Percentiles rank a stretch among this genome's conserved stretches.
phyloP scores from a whole-genome alignment of 495 filamentous ascomycete species.

The Podospora anserina region DNA sequence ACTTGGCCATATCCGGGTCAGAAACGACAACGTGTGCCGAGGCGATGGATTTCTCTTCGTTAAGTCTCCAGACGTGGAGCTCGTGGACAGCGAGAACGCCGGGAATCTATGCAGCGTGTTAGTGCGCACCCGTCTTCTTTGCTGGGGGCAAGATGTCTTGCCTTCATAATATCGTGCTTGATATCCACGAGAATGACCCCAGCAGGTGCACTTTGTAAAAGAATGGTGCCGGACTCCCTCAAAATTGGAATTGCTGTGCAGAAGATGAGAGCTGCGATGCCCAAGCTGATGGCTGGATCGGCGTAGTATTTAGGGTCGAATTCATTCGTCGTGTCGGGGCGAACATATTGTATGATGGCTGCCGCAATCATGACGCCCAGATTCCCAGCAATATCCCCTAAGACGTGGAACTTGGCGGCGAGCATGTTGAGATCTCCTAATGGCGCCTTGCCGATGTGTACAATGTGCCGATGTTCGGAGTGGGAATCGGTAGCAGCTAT shows the following conservation, averaged over 20 bases:
- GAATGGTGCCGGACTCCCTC: conserved; percentile 81
- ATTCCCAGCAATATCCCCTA: conserved; percentile 90
- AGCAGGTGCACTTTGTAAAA: conserved; percentile 80
- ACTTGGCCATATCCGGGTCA: conserved; percentile 53
- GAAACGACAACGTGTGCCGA: conserved; percentile 81
- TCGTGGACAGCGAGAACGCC: conserved; percentile 84
- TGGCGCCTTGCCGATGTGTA: conserved; percentile 22
- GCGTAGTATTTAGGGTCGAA: conserved; percentile 54
- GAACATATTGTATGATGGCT: conserved; percentile 70
- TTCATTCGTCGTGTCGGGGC: conserved; percentile 32
- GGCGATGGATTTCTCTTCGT: conserved; percentile 83
- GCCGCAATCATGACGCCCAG: conserved; percentile 87
- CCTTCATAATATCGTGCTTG: conserved; percentile 75
- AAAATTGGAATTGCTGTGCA: conserved; percentile 78
- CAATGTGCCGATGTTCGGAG: conserved; percentile 53
- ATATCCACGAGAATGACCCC: conserved; percentile 79
- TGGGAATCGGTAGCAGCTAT: conserved; percentile 56
- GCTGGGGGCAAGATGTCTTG: conserved; percentile 16
- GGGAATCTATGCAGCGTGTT: conserved; percentile 48
- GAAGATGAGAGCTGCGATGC: conserved; percentile 89
- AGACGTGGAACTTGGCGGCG: conserved; percentile 84
- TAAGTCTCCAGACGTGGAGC: conserved; percentile 90
- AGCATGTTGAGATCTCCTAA: conserved; percentile 81
- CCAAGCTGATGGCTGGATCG: conserved; percentile 78
- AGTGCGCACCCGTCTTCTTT: not conserved